Evolutionary conservation across 495 filamentous ascomycete species (phyloP).

Genomic region (Hypoxylon cercidicola): DNA sequence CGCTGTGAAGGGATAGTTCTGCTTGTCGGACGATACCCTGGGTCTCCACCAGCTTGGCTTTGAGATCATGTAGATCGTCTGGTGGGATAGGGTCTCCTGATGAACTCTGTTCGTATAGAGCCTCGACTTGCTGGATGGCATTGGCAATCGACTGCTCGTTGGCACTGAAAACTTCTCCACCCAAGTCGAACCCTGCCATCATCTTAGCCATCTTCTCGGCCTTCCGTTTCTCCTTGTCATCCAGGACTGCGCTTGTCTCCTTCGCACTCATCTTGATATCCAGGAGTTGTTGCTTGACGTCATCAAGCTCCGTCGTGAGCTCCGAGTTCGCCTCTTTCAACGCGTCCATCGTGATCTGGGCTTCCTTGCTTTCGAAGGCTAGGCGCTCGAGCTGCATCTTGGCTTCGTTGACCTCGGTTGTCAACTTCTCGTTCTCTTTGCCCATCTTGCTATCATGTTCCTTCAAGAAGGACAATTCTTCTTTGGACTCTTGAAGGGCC

Average conservation of each 20-base stretch:
- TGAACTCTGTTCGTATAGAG: conserved; percentile 77
- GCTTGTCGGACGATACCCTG: conserved; percentile 94
- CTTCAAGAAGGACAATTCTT: conserved; percentile 83
- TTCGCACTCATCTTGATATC: conserved; percentile 95
- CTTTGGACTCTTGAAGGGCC: conserved; percentile 78
- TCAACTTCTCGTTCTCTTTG: conserved; percentile 87
- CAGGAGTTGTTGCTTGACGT: conserved; percentile 94
- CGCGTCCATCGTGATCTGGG: conserved; percentile 95
- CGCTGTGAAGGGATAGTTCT: conserved; percentile 76
- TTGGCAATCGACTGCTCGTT: conserved; percentile 86
- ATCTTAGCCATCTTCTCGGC: conserved; percentile 99
- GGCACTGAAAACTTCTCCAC: conserved; percentile 86
- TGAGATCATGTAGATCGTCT: conserved; percentile 80
- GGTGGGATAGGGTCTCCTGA: conserved; percentile 81
- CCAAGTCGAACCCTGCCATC: conserved; percentile 98
- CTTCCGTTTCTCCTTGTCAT: conserved; percentile 99
- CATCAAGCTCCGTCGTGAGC: conserved; percentile 89
- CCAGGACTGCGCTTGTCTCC: conserved; percentile 84
- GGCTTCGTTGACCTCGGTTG: conserved; percentile 85
- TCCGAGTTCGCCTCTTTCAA: conserved; percentile 95
- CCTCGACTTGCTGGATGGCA: conserved; percentile 82
- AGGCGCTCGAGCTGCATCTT: conserved; percentile 96
- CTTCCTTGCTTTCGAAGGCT: conserved; percentile 95
- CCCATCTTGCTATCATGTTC: conserved; percentile 82
- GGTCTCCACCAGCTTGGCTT: conserved; percentile 81